phyloP scores from a whole-genome alignment of 805 yeast genomes.

The Sungouiozyma intestinalis region DNA sequence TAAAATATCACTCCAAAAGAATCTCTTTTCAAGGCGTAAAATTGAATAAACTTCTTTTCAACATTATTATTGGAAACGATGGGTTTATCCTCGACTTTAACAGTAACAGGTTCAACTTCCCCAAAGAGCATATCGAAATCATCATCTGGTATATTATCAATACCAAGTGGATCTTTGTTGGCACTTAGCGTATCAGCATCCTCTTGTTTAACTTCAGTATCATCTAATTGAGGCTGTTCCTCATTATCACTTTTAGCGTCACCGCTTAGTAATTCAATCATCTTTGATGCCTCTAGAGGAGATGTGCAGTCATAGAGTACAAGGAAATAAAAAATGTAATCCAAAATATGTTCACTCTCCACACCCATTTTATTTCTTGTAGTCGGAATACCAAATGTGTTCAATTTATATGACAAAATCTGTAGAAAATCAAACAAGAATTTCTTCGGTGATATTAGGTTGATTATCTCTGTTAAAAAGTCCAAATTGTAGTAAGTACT shows the following conservation, averaged over 20 bases:
- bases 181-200: conserved; percentile 8
- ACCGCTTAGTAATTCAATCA: conserved; percentile 15
- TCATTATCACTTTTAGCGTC: conserved; percentile 2
- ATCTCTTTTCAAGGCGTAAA: conserved; percentile 9
- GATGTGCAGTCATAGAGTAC: conserved; percentile 22
- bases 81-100: conserved; percentile 16
- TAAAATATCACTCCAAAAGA: conserved; percentile 23
- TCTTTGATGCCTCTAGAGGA: conserved; percentile 13
- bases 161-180: conserved; percentile 2
- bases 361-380: conserved; percentile 15
- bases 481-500: conserved; percentile 29
- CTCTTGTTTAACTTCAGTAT: conserved; percentile 3
- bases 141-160: conserved; percentile 18
- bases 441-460: conserved; percentile 19
- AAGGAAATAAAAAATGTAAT: conserved; percentile 24
- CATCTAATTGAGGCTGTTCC: not conserved
- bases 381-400: conserved; percentile 17
- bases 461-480: conserved; percentile 20
- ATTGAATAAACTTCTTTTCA: conserved; percentile 5
- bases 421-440: conserved; percentile 21
- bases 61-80: conserved; percentile 3
- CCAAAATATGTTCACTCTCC: conserved; percentile 19
- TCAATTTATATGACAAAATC: conserved; percentile 20
- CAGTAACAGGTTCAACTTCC: conserved; percentile 23
- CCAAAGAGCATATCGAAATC: conserved; percentile 30